phyloP scores from a whole-genome alignment of 2,329 filamentous ascomycete genomes.

The Pezicula neosporulosa region DNA sequence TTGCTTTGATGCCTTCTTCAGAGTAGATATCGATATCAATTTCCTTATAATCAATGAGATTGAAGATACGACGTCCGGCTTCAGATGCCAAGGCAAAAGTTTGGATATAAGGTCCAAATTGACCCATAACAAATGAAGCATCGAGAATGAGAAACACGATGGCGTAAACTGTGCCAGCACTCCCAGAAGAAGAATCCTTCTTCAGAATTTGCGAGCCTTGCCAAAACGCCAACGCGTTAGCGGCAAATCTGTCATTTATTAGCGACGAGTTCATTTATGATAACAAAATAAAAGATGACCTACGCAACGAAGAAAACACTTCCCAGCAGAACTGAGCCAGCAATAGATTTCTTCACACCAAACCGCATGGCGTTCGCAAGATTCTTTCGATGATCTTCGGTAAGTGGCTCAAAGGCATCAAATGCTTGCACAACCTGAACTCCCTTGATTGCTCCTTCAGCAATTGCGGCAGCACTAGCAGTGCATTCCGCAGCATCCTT shows the following conservation, averaged over 20 bases:
- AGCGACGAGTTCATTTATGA: neutral
- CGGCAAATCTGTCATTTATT: slow-evolving; percentile 36
- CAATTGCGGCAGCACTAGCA: slow-evolving; percentile 46
- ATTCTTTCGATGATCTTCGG: slow-evolving; percentile 42
- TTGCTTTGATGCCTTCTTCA: slow-evolving; percentile 15
- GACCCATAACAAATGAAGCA: slow-evolving; percentile 31
- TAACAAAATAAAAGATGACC: slow-evolving; percentile 5
- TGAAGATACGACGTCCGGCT: slow-evolving; percentile 40
- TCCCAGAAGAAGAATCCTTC: slow-evolving; percentile 7
- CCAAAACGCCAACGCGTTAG: slow-evolving; percentile 58
- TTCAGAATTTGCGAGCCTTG: slow-evolving; percentile 47
- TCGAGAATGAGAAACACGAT: slow-evolving; percentile 51
- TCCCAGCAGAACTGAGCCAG: slow-evolving; percentile 46
- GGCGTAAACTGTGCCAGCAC: slow-evolving; percentile 48
- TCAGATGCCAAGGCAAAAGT: slow-evolving; percentile 37
- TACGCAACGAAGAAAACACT: slow-evolving; percentile 57
- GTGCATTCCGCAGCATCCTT: slow-evolving; percentile 39
- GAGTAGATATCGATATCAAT: slow-evolving; percentile 33
- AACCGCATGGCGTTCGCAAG: slow-evolving; percentile 38
- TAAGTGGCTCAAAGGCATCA: slow-evolving; percentile 42
- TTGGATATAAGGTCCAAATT: slow-evolving; percentile 21
- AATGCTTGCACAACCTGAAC: slow-evolving; percentile 51
- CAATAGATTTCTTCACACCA: slow-evolving; percentile 46
- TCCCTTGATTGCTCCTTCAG: slow-evolving; percentile 47
- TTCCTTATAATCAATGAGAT: slow-evolving; percentile 37